Conservation (phyloP, 768 basidiomycete genomes). For the Leccinum ochraceum region DNA sequence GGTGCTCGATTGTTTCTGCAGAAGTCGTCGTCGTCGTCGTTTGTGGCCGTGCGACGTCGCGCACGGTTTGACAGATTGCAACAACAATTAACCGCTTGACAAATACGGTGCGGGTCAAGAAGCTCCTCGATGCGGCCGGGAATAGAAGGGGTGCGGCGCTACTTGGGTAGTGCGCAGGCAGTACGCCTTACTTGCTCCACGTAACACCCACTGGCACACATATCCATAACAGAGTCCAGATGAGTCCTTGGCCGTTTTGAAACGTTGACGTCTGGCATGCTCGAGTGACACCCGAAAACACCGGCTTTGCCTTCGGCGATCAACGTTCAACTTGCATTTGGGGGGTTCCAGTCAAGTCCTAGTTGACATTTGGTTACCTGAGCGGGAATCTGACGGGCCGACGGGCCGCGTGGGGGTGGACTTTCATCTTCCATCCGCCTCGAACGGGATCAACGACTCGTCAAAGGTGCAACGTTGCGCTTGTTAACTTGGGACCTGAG, state of each 20-base stretch:
- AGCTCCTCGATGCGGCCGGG: not conserved
- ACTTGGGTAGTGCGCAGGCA: not conserved
- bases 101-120: not conserved
- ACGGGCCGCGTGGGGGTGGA: not conserved
- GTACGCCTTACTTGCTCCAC: not conserved
- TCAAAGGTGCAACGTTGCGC: no score
- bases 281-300: not conserved
- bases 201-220: not conserved
- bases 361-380: not conserved
- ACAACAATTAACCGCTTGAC: not conserved
- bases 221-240: not conserved
- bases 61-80: not conserved
- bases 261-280: not conserved
- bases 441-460: not conserved
- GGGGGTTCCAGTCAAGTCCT: not conserved
- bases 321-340: not conserved
- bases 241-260: not conserved
- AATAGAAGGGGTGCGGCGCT: not conserved
- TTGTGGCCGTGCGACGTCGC: not conserved
- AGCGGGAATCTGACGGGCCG: not conserved
- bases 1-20: not conserved
- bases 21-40: not conserved
- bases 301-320: not conserved
- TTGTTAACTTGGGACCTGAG: no score
- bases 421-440: not conserved